phyloP scores from a whole-genome alignment of 257 asterid species.

The Nicotiana knightiana region DNA sequence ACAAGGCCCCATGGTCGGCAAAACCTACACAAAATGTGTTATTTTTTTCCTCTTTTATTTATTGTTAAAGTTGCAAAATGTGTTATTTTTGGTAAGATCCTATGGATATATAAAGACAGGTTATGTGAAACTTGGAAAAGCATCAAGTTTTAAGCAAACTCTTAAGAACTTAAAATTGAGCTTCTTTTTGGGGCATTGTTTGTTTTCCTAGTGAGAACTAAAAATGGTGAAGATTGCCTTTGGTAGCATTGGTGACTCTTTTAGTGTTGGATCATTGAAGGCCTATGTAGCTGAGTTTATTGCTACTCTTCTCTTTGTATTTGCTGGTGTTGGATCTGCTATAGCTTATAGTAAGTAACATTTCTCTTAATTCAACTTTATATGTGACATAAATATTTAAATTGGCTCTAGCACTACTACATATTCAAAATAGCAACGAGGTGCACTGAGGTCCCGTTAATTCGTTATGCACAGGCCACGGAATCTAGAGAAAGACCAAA shows the following conservation, averaged over 20 bases:
- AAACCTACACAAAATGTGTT: constrained; percentile 11
- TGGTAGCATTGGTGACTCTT: constrained; percentile 68
- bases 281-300: constrained; percentile 58
- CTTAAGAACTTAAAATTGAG: background rate
- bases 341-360: constrained; percentile 50
- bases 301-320: constrained; percentile 66
- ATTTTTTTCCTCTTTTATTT: background rate
- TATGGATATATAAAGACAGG: constrained; percentile 33
- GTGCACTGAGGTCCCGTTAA: background rate
- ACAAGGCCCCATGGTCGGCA: constrained; percentile 48
- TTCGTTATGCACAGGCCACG: no score
- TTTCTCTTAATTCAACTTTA: background rate
- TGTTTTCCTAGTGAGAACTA: background rate
- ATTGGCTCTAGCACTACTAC: background rate
- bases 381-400: background rate
- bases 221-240: constrained; percentile 61
- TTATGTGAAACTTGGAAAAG: background rate
- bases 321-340: constrained; percentile 90
- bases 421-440: background rate
- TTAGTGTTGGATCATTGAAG: constrained; percentile 39
- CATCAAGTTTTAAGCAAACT: constrained; percentile 3
- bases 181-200: background rate
- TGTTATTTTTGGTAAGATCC: background rate
- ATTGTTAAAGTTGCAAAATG: no score
- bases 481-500: no score